Percentiles rank a stretch among this genome's conserved stretches.
phyloP scores from a whole-genome alignment of 108 stramenopile species.

The Cyclotella kingstonii region DNA sequence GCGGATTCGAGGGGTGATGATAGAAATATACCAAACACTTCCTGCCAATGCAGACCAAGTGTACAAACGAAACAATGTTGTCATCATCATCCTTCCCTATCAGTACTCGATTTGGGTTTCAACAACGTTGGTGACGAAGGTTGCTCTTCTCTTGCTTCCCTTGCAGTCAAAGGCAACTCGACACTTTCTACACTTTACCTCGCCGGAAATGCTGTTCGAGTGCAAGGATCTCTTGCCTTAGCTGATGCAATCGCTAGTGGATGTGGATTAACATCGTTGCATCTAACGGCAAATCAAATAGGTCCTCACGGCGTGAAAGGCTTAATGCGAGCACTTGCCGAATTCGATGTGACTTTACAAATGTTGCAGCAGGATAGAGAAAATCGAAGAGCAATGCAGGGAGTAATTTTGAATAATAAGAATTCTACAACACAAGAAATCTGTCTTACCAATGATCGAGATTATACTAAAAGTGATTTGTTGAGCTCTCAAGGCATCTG shows the following conservation, averaged over 20 bases:
- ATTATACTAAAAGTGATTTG: constrained; percentile 7
- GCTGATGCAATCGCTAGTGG: constrained; percentile 71
- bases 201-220: constrained; percentile 62
- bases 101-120: constrained; percentile 74
- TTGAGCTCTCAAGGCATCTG: constrained; percentile 15
- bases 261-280: constrained; percentile 55
- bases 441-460: constrained; percentile 4
- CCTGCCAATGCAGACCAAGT: background rate
- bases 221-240: constrained; percentile 60
- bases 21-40: background rate
- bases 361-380: constrained; percentile 44
- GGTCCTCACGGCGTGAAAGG: constrained; percentile 60
- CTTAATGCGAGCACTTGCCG: constrained; percentile 61
- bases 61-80: constrained; percentile 5
- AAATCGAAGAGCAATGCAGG: constrained; percentile 37
- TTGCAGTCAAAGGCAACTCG: constrained; percentile 61
- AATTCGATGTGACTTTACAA: constrained; percentile 51
- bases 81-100: constrained; percentile 56
- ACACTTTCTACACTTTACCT: constrained; percentile 62
- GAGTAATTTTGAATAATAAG: constrained; percentile 6
- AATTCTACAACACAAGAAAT: background rate
- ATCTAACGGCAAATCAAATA: constrained; percentile 69
- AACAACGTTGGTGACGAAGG: constrained; percentile 77
- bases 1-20: background rate
- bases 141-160: constrained; percentile 56